A percentile compares a stretch with the other conserved stretches of the same genome.
Conservation (phyloP, 108 stramenopile species). For the Craspedostauros australis region DNA sequence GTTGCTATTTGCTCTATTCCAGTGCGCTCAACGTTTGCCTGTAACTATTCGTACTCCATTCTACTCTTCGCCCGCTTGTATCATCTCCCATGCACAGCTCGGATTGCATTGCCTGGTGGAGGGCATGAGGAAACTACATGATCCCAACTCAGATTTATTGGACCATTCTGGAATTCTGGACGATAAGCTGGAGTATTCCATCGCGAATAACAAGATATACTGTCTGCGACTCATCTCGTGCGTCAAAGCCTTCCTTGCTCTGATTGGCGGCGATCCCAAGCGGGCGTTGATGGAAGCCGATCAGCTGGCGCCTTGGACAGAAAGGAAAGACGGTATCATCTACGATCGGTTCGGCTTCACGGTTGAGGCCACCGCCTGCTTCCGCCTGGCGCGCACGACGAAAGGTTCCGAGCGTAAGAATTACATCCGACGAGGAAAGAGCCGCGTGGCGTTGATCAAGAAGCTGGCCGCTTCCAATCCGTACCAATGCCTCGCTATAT, state of each 20-base stretch:
- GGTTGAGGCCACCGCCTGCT: neutral
- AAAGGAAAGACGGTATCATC: neutral
- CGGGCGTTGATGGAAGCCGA: conserved; percentile 1
- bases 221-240: neutral
- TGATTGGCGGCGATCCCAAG: neutral
- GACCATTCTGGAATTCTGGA: neutral
- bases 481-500: conserved; percentile 1
- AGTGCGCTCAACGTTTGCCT: neutral
- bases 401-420: neutral
- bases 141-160: too few species aligned
- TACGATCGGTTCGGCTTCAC: neutral
- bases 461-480: conserved; percentile 1
- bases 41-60: too few species aligned
- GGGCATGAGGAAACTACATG: too few species aligned
- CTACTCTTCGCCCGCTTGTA: too few species aligned
- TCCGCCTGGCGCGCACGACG: conserved; percentile 2
- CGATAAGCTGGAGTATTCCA: neutral
- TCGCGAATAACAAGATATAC: neutral
- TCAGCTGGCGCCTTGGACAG: neutral
- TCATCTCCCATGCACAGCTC: too few species aligned
- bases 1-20: neutral
- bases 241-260: conserved; percentile 1
- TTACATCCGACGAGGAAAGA: neutral
- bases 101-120: too few species aligned
- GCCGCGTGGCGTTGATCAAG: neutral